phyloP scores from a whole-genome alignment of 108 stramenopile species.

The Cyclotella choctawhatcheeana region DNA sequence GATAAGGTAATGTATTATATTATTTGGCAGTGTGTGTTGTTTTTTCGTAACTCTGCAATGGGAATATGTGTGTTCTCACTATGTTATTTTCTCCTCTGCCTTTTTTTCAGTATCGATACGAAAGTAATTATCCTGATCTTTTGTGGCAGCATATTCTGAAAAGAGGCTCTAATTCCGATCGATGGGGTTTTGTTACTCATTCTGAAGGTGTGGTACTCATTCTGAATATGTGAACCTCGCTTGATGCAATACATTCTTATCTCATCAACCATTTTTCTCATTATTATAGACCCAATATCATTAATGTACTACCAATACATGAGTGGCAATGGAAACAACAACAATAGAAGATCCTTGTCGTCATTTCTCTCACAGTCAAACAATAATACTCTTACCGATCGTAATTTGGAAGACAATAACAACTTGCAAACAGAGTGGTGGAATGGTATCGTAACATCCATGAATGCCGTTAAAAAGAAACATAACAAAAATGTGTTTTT shows the following conservation, averaged over 20 bases:
- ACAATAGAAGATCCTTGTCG: constrained; percentile 17
- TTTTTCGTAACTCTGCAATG: neutral
- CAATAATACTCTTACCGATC: neutral
- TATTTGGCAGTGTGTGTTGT: neutral
- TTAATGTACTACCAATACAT: constrained; percentile 60
- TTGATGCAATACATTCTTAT: neutral
- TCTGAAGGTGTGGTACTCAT: constrained; percentile 10
- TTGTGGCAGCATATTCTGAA: constrained; percentile 53
- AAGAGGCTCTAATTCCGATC: constrained; percentile 48
- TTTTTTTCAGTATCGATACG: constrained; percentile 30
- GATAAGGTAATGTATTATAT: neutral
- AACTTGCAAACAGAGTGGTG: constrained; percentile 43
- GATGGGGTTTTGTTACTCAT: constrained; percentile 63
- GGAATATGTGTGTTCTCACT: neutral
- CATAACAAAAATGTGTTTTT: constrained; percentile 50
- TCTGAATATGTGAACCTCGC: neutral
- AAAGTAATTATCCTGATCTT: constrained; percentile 46
- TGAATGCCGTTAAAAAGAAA: constrained; percentile 40
- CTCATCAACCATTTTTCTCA: neutral
- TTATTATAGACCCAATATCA: constrained; percentile 45
- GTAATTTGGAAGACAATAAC: constrained; percentile 24
- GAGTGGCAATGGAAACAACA: constrained; percentile 46
- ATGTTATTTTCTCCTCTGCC: neutral
- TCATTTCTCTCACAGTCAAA: neutral
- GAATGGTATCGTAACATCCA: constrained; percentile 29